Evolutionary conservation across 495 filamentous ascomycete species (phyloP).

Genomic region (Friedmanniomyces endolithicus): DNA sequence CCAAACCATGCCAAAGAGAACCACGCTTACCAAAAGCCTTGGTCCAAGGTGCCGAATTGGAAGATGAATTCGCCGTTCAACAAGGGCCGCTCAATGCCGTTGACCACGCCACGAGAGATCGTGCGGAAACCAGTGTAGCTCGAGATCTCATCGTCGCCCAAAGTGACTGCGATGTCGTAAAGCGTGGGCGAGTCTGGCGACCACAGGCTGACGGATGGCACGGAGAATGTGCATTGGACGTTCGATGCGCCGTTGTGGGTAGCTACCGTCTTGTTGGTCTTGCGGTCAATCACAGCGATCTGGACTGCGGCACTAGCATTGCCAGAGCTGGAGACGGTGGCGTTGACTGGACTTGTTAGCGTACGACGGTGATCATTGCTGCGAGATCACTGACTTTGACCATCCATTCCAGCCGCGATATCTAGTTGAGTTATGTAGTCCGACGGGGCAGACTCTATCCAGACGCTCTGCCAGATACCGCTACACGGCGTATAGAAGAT

Average conservation of each 20-base stretch:
- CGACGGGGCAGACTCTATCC: slow-evolving; percentile 48
- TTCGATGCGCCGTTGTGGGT: slow-evolving; percentile 34
- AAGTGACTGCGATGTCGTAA: slow-evolving; percentile 47
- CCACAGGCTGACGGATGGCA: slow-evolving; percentile 44
- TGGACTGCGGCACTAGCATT: slow-evolving; percentile 29
- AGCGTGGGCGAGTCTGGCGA: slow-evolving; percentile 47
- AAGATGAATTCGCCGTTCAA: slow-evolving; percentile 55
- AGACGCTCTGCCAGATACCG: slow-evolving; percentile 60
- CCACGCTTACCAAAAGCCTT: slow-evolving; percentile 56
- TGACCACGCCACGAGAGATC: slow-evolving; percentile 38
- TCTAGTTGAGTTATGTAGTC: slow-evolving; percentile 45
- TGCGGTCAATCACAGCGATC: slow-evolving; percentile 35
- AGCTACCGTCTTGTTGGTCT: slow-evolving; percentile 26
- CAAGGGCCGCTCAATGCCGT: slow-evolving; percentile 48
- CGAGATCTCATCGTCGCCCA: slow-evolving; percentile 41
- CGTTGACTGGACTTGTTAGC: slow-evolving; percentile 18
- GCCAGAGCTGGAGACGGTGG: slow-evolving; percentile 25
- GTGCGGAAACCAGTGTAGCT: slow-evolving; percentile 61
- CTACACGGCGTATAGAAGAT: slow-evolving; percentile 60
- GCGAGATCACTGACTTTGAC: slow-evolving; percentile 35
- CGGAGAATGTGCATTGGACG: slow-evolving; percentile 39
- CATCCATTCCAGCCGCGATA: slow-evolving; percentile 45
- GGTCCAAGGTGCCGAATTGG: slow-evolving; percentile 54
- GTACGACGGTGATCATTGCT: no score
- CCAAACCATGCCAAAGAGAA: slow-evolving; percentile 22